Evolutionary conservation across 768 basidiomycete species (phyloP).

Genomic region (Kwoniella newhampshirensis): DNA sequence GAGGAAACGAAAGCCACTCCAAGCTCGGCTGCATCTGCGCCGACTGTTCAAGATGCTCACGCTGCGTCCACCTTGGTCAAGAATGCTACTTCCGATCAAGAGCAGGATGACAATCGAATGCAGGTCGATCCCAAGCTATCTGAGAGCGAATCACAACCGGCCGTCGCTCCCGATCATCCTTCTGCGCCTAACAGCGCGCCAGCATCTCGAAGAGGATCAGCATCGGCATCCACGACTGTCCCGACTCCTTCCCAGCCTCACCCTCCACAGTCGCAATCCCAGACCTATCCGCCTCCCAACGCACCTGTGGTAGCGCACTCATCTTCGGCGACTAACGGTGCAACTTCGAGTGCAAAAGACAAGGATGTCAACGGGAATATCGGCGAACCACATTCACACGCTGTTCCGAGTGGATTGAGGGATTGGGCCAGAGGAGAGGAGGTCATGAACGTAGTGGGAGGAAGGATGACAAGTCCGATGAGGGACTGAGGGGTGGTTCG

Average conservation of each 20-base stretch:
- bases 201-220: background rate
- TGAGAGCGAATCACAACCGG: background rate
- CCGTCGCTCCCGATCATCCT: slow-evolving; percentile 5
- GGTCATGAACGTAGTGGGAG: slow-evolving; percentile 5
- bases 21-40: background rate
- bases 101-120: background rate
- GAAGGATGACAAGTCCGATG: slow-evolving; percentile 16
- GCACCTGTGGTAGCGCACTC: background rate
- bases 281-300: background rate
- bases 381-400: background rate
- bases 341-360: no score
- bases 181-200: slow-evolving; percentile 1
- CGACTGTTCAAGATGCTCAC: background rate
- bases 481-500: slow-evolving; percentile 9
- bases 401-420: slow-evolving; percentile 4
- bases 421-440: slow-evolving; percentile 19
- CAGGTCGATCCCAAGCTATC: background rate
- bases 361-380: no score
- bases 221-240: background rate
- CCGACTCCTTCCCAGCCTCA: background rate
- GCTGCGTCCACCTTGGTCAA: background rate
- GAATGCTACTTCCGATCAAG: background rate
- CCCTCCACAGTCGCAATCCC: slow-evolving; percentile 1
- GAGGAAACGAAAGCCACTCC: background rate
- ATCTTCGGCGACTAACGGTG: no score